A percentile compares a stretch with the other conserved stretches of the same genome.
These are phyloP conservation scores for Cystobasidium pallidum DNA, from an alignment of 1,284 basidiomycete genomes.

Conservation along the genomic window DNA sequence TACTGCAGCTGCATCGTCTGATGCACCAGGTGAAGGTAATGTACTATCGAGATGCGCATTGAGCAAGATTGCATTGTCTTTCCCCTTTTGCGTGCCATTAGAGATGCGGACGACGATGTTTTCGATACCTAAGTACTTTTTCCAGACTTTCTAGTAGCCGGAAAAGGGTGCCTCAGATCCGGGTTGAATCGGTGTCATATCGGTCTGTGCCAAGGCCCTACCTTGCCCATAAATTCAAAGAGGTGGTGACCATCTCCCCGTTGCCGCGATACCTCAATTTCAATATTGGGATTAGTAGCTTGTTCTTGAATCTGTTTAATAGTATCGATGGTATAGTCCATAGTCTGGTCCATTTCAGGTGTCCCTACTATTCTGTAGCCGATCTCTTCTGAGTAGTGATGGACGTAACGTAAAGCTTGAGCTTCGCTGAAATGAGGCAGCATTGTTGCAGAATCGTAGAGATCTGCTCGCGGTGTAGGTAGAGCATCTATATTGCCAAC, in stretches of 20 bases:
- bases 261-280: conserved; percentile 87
- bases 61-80: conserved; percentile 79
- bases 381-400: conserved; percentile 66
- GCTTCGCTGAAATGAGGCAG: conserved; percentile 44
- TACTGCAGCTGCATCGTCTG: conserved; percentile 75
- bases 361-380: conserved; percentile 93
- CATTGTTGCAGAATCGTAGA: conserved; percentile 18
- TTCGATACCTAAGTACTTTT: conserved; percentile 80
- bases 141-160: conserved; percentile 81
- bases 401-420: conserved; percentile 44
- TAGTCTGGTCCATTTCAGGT: conserved; percentile 79
- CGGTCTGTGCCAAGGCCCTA: conserved; percentile 1
- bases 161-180: conserved; percentile 53
- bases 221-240: conserved; percentile 59
- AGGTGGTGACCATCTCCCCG: conserved; percentile 80
- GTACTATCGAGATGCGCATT: conserved; percentile 84
- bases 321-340: conserved; percentile 76
- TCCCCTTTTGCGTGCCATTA: conserved; percentile 70
- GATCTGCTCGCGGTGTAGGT: conserved; percentile 16
- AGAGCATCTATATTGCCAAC: conserved; percentile 15
- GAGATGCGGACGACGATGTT: conserved; percentile 90
- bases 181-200: too few species aligned
- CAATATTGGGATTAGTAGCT: conserved; percentile 63
- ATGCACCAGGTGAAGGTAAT: conserved; percentile 65
- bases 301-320: conserved; percentile 65